Base-by-base conservation (phyloP, 2,329 filamentous ascomycete genomes). In the Colletotrichum godetiae region DNA sequence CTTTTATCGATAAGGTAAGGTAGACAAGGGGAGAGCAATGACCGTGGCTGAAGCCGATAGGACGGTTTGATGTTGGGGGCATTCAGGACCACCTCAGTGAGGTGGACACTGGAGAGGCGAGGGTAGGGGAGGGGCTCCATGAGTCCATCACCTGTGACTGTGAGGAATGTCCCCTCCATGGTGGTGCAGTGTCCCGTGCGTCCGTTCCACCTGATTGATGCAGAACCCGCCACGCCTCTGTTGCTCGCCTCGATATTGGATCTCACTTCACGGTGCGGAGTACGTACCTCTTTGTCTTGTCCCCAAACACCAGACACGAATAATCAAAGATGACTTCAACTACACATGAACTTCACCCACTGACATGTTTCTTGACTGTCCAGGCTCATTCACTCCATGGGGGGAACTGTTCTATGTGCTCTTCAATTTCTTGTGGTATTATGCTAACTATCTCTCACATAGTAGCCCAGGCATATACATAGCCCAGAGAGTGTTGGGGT, bases 201-300 rank as follows among this genome's bases (percentile, higher is more conserved):
- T 55, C 53, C 22, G 66, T 69, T 72, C 69, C 69, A 60, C 53
- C 69, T 72, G 69, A 64, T 55, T 60, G 59, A 72, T 63, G 70
- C 66, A 70, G 67, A 67, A 56, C 31, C 62, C 46, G 55, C 68
- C 55, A 67, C 55, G n/a, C 62, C 19, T 10, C 49, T 3, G 22
- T 5, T 33, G 27, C 22, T 5, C 13, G 13, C 31, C 33, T 31
- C 24, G n/a, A n/a, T n/a, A n/a, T n/a, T n/a, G n/a, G n/a, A n/a
- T n/a, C n/a, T n/a, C n/a, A n/a, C n/a, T n/a, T n/a, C n/a, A n/a
- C n/a, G n/a, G n/a, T n/a, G n/a, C n/a, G n/a, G n/a, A n/a, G n/a
- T n/a, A 19, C 19, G 57, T 42, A 27, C 33, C 29, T 37, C 12
- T 57, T 8, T 57, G 15, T 46, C 42, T 46, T 49, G 8, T 49